Conservation (phyloP, 1,139 yeast species). For the Geotrichum europaeum region DNA sequence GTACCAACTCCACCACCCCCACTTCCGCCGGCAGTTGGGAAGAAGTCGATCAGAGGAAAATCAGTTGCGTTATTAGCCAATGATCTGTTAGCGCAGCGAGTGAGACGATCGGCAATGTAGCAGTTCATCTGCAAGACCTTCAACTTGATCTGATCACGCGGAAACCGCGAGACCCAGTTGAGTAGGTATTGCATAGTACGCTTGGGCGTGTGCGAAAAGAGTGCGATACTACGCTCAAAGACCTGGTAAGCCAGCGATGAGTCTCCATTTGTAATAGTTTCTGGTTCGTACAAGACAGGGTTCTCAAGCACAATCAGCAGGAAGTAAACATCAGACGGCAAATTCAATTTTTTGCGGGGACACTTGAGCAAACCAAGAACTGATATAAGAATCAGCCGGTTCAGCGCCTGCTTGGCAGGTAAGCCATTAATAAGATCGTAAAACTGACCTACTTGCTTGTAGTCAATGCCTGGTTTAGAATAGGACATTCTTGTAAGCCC, state of each 20-base stretch:
- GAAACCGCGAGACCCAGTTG: conserved; percentile 50
- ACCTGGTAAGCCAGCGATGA: conserved; percentile 53
- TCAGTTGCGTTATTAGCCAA: background rate
- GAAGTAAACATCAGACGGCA: conserved; percentile 27
- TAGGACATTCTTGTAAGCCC: conserved; percentile 26
- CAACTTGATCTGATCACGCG: conserved; percentile 26
- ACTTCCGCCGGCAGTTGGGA: background rate
- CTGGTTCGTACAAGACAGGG: conserved; percentile 23
- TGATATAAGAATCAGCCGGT: conserved; percentile 21
- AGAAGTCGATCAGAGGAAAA: background rate
- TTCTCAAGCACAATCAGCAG: conserved; percentile 32
- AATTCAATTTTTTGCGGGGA: conserved; percentile 22
- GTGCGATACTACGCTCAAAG: conserved; percentile 58
- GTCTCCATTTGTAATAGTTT: background rate
- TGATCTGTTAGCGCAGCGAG: conserved; percentile 20
- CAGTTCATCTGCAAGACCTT: conserved; percentile 36
- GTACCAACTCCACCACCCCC: background rate
- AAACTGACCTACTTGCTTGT: conserved; percentile 23
- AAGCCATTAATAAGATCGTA: conserved; percentile 16
- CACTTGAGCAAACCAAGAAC: conserved; percentile 27
- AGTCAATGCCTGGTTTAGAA: conserved; percentile 29
- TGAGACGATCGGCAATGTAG: conserved; percentile 35
- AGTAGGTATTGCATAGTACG: conserved; percentile 43
- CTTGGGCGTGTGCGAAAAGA: conserved; percentile 48
- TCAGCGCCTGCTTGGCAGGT: background rate